Evolutionary conservation across 106 monocot species (phyloP), one percentile per base, ranked within the genome.

Genomic region (Allium sativum): DNA sequence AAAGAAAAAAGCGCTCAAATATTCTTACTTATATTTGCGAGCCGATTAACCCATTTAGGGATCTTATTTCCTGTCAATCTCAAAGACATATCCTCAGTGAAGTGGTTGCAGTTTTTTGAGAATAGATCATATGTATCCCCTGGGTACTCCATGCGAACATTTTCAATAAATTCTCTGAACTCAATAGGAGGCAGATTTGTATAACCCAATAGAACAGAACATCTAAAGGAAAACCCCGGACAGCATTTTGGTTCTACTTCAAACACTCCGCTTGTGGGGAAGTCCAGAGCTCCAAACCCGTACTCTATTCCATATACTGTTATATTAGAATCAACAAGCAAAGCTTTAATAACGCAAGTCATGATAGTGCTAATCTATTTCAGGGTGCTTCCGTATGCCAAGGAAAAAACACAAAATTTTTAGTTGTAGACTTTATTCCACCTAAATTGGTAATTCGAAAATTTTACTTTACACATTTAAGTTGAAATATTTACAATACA

Each of bases 31-130:
- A 65, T 3, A 41, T 65, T 4, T 10, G 95, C 95, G 65, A 90
- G 86, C 60, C 95, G 78, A 63, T 96, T 96, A 18, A 96, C 75
- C 95, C 95, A 96, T n/a, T 76, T 77, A 69, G 95, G 90, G 16
- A 96, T 87, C 17, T 42, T 53, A 64, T 70, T 90, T 57, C 84
- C 77, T 22, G 81, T 87, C 77, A 90, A 70, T 66, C 63, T 84
- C 40, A 21, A 61, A 60, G 64, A 79, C 16, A 84, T 44, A 72
- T 96, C 90, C 70, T 87, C 75, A 11, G 90, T 87, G 44, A 96
- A 96, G 72, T 90, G 90, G 52, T 96, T 96, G 73, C 95, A 96
- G 43, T 96, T 96, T 65, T 90, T 96, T 21, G 77, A 82, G 47
- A 96, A 79, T 18, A 96, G 77, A 56, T 96, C 87, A 63, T 96